phyloP scores from a whole-genome alignment of 306 rosid genomes.

The Senna siamea region DNA sequence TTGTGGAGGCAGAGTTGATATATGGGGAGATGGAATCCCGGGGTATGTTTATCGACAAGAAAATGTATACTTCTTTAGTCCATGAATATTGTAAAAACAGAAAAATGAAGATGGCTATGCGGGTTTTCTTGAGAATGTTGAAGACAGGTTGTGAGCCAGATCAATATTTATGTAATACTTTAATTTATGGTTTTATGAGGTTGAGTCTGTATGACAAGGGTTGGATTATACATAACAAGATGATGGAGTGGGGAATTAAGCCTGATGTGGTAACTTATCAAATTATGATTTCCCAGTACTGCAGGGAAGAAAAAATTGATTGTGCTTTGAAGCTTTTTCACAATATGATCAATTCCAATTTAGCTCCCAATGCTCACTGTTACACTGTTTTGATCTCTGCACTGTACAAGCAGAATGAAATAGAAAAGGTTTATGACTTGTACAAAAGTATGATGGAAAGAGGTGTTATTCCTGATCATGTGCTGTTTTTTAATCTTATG shows the following conservation, averaged over 20 bases:
- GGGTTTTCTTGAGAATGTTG: conserved; percentile 50
- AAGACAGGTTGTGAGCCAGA: conserved; percentile 52
- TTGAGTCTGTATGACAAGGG: conserved; percentile 48
- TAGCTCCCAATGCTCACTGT: conserved; percentile 44
- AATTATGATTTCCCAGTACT: conserved; percentile 46
- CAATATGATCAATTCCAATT: conserved; percentile 37
- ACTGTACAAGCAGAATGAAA: conserved; percentile 43
- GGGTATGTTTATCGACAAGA: conserved; percentile 46
- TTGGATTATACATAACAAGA: conserved; percentile 43
- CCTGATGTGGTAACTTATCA: conserved; percentile 48
- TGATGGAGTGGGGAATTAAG: conserved; percentile 50
- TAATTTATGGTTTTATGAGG: conserved; percentile 51
- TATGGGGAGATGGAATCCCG: conserved; percentile 49
- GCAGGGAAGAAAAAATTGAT: conserved; percentile 43
- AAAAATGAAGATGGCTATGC: conserved; percentile 56
- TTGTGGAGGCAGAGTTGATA: conserved; percentile 50
- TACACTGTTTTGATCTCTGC: conserved; percentile 50
- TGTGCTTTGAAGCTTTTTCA: conserved; percentile 43
- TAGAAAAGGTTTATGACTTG: conserved; percentile 37
- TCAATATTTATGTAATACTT: conserved; percentile 43
- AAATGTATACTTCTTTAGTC: conserved; percentile 55
- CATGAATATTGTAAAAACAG: conserved; percentile 45
- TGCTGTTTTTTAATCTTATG: conserved; percentile 44
- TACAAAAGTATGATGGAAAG: conserved; percentile 36
- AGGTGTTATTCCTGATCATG: conserved; percentile 56